Evolutionary conservation across 306 rosid genomes (phyloP), one percentile per base, ranked within the genome.

Genomic region (Lathyrus oleraceus): DNA sequence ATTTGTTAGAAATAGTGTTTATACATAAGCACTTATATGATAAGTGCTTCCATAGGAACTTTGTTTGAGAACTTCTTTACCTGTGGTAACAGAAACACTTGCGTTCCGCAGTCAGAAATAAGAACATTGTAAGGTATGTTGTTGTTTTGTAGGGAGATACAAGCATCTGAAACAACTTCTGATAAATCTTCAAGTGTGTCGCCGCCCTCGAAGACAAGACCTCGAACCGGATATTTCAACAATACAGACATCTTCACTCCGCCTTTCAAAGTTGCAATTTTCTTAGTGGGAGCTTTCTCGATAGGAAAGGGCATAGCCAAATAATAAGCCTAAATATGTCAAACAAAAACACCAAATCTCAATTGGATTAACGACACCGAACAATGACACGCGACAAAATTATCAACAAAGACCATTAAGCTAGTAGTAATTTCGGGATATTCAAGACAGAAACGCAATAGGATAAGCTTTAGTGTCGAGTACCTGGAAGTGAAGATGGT

Each of bases 401-500:
- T 7, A 67, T 35, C 57, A 32, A 67, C 59, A 58, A 42, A 3
- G 56, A 36, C 30, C 53, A 14, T 17, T 19, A 49, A 27, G 40
- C 72, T 7, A 21, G 23, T 5, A 28, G 6, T 10, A 27, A 21
- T 53, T 13, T 54, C 6, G 40, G 20, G 47, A 20, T 16, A 52
- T 6, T 53, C 14, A 5, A 10, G 25, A 48, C 12, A 6, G 11
- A 51, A 23, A 51, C 13, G 0, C 5, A 3, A 53, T 4, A 53
- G n/a, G 9, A 53, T 20, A 10, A 53, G 32, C 60, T 10, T 4
- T 20, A 52, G 16, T 52, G 28, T 61, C 53, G 40, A 68, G 17
- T 74, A 92, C 98, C 96, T 92, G 98, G 83, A 89, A 92, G 84
- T 92, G 98, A 75, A 92, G 98, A 83, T 92, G 98, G 77, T 92